Conservation (phyloP, 1,284 basidiomycete genomes). For the Flammula alnicola region DNA sequence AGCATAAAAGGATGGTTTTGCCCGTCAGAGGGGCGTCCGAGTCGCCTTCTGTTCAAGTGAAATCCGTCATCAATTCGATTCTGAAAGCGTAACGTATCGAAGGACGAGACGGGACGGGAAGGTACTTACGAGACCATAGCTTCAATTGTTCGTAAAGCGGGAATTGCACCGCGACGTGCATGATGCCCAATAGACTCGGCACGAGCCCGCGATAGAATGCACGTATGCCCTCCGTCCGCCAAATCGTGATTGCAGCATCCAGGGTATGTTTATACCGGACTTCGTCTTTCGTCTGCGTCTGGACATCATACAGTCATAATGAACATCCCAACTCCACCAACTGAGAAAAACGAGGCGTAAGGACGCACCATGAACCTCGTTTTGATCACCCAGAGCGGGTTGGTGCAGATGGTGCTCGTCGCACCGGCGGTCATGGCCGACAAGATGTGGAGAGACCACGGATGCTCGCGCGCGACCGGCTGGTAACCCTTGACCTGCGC, state of each 20-base stretch:
- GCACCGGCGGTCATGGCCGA: conserved; percentile 95
- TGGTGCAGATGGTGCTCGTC: conserved; percentile 88
- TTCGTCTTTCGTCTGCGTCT: conserved; percentile 81
- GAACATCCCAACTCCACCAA: neutral
- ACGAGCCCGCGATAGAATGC: conserved; percentile 93
- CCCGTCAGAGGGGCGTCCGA: conserved; percentile 66
- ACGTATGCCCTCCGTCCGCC: conserved; percentile 78
- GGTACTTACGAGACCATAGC: conserved; percentile 73
- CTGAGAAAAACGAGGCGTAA: conserved; percentile 18
- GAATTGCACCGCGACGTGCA: conserved; percentile 94
- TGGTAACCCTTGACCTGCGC: conserved; percentile 83
- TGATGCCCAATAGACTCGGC: conserved; percentile 87
- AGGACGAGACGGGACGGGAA: conserved; percentile 7
- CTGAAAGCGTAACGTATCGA: conserved; percentile 5
- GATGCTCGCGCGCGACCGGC: conserved; percentile 74
- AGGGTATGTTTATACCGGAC: conserved; percentile 83
- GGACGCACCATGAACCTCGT: conserved; percentile 91
- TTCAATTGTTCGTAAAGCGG: conserved; percentile 95
- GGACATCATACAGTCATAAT: conserved; percentile 14
- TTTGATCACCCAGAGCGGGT: conserved; percentile 97
- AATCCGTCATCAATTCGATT: neutral
- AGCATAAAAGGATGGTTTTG: conserved; percentile 81
- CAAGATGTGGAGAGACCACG: conserved; percentile 84
- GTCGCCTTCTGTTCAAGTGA: conserved; percentile 49
- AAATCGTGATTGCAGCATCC: conserved; percentile 87